These are phyloP conservation scores for Neopestalotiopsis sp. DNA, from an alignment of 2,329 filamentous ascomycete genomes.

Conservation along the genomic window DNA sequence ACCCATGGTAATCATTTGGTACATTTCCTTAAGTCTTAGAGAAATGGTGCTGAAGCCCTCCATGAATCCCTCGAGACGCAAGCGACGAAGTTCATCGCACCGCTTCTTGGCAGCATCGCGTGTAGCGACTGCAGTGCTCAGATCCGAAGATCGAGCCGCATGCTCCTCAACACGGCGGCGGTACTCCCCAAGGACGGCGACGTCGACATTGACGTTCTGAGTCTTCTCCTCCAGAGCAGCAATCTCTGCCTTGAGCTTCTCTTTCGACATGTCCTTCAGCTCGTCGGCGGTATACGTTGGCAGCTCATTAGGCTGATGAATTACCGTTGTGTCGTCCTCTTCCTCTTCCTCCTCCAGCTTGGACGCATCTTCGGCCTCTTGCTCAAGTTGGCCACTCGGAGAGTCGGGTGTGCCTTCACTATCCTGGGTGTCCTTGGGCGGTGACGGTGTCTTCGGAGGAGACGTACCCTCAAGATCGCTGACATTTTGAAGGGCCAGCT, in stretches of 20 bases:
- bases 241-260: conserved; percentile 66
- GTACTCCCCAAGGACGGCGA: conserved; percentile 88
- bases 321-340: conserved; percentile 24
- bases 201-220: conserved; percentile 85
- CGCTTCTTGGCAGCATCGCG: conserved; percentile 91
- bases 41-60: conserved; percentile 95
- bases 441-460: conserved; percentile 28
- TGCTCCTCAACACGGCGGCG: conserved; percentile 86
- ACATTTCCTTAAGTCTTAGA: conserved; percentile 97
- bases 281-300: conserved; percentile 80
- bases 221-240: conserved; percentile 71
- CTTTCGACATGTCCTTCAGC: conserved; percentile 69
- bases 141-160: conserved; percentile 79
- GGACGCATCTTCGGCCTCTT: conserved; percentile 21
- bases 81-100: conserved; percentile 87
- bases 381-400: conserved; percentile 18
- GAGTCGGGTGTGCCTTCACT: conserved; percentile 37
- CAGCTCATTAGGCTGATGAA: conserved; percentile 60
- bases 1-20: conserved; percentile 99
- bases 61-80: conserved; percentile 97
- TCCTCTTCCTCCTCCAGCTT: conserved; percentile 28
- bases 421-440: conserved; percentile 36
- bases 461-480: conserved; percentile 64
- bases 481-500: conserved; percentile 83
- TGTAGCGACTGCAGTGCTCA: conserved; percentile 76